phyloP scores from a whole-genome alignment of 805 yeast genomes.

The Saturnispora zaruensis region DNA sequence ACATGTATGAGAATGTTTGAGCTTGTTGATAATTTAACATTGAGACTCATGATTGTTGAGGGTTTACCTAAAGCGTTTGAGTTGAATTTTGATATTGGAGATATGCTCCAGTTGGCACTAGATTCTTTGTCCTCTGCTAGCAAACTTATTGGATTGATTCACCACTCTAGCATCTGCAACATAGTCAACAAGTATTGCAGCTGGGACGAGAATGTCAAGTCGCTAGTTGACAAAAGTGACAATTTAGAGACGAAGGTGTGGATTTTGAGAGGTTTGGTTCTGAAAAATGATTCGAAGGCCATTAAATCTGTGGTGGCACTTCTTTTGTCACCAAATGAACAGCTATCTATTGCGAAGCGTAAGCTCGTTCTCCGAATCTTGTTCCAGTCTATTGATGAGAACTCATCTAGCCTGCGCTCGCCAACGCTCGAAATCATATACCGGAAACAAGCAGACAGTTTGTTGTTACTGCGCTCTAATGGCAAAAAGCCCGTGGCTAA shows the following conservation, averaged over 20 bases:
- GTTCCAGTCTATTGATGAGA: constrained; percentile 10
- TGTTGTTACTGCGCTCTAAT: neutral
- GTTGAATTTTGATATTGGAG: neutral
- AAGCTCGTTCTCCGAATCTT: constrained; percentile 10
- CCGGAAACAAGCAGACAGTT: neutral
- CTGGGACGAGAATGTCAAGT: constrained; percentile 3
- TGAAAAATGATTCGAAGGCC: constrained; percentile 11
- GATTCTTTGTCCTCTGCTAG: neutral
- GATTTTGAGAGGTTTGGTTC: constrained; percentile 12
- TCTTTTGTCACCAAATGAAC: neutral
- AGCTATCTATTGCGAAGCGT: neutral
- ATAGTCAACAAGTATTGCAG: constrained; percentile 11
- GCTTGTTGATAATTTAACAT: neutral
- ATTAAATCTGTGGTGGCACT: constrained; percentile 5
- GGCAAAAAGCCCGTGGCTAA: constrained; percentile 31
- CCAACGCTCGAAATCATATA: neutral
- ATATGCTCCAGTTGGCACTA: neutral
- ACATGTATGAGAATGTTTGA: neutral
- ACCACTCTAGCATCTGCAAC: constrained; percentile 8
- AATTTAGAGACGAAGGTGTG: constrained; percentile 10
- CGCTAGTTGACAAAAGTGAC: neutral
- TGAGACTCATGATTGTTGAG: neutral
- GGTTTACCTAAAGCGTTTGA: neutral
- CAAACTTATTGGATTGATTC: constrained; percentile 2
- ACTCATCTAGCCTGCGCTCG: neutral